Conservation (phyloP, 2,329 filamentous ascomycete species). For the Scedosporium aurantiacum region DNA sequence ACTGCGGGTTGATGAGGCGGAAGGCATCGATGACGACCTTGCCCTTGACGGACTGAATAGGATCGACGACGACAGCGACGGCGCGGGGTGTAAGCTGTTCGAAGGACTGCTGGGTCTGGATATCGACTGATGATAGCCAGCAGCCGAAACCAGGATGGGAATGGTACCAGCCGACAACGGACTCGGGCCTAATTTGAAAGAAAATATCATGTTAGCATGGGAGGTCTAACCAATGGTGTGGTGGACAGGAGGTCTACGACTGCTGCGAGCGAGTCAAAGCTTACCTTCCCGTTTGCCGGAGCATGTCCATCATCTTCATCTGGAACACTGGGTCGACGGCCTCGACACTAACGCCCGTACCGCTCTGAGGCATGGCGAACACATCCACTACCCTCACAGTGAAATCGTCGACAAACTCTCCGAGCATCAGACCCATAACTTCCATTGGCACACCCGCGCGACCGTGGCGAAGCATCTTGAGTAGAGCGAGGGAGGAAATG, state of each 20-base stretch:
- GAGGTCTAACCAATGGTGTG: neutral
- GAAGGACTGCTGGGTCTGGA: slow-evolving; percentile 99
- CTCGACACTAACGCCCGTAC: slow-evolving; percentile 95
- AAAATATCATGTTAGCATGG: neutral
- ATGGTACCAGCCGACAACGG: slow-evolving; percentile 98
- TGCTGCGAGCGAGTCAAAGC: slow-evolving; percentile 13
- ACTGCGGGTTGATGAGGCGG: slow-evolving; percentile 95
- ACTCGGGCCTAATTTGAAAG: slow-evolving; percentile 59
- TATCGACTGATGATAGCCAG: slow-evolving; percentile 98
- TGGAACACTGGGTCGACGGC: slow-evolving; percentile 98
- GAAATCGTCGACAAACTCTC: slow-evolving; percentile 40
- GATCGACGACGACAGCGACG: slow-evolving; percentile 95
- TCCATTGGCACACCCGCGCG: slow-evolving; percentile 98
- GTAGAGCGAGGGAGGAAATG: slow-evolving; percentile 89
- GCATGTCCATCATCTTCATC: slow-evolving; percentile 99
- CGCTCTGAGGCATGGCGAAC: slow-evolving; percentile 98
- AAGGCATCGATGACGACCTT: slow-evolving; percentile 99
- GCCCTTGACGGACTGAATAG: slow-evolving; percentile 98
- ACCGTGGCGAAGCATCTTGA: slow-evolving; percentile 98
- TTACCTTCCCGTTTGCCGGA: slow-evolving; percentile 90
- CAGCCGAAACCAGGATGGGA: slow-evolving; percentile 98
- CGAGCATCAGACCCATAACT: slow-evolving; percentile 91
- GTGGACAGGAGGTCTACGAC: no score
- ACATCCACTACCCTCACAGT: slow-evolving; percentile 93
- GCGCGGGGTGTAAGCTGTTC: slow-evolving; percentile 95